Conservation (phyloP, 2,329 filamentous ascomycete species). For the Neoscytalidium dimidiatum region DNA sequence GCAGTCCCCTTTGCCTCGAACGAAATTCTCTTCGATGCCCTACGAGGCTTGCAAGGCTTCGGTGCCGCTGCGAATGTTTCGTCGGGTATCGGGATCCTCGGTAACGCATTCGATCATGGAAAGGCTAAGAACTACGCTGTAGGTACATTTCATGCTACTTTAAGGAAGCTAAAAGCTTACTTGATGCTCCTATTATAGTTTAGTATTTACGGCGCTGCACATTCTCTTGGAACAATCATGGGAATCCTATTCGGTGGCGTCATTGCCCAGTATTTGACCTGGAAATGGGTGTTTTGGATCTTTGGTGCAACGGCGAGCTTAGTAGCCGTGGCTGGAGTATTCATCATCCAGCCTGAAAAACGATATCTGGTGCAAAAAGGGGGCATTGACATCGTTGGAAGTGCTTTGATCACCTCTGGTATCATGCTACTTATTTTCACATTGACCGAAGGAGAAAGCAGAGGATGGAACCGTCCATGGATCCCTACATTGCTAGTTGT, state of each 20-base stretch:
- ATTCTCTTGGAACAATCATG: conserved; percentile 64
- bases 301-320: conserved; percentile 61
- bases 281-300: conserved; percentile 51
- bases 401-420: conserved; percentile 61
- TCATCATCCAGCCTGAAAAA: conserved; percentile 60
- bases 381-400: conserved; percentile 67
- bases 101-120: conserved; percentile 66
- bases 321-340: conserved; percentile 58
- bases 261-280: conserved; percentile 57
- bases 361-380: conserved; percentile 19
- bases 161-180: too few species aligned
- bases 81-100: conserved; percentile 70
- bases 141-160: too few species aligned
- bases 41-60: conserved; percentile 67
- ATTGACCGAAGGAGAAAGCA: conserved; percentile 68
- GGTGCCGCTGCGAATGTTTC: conserved; percentile 71
- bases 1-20: conserved; percentile 65
- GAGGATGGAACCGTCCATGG: conserved; percentile 67
- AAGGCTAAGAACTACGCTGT: conserved; percentile 71
- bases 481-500: conserved; percentile 61
- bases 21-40: conserved; percentile 68
- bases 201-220: conserved; percentile 63
- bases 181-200: too few species aligned
- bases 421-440: conserved; percentile 66
- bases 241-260: conserved; percentile 65